A percentile compares a stretch with the other conserved stretches of the same genome.
phyloP scores from a whole-genome alignment of 129 eudicot genomes.

The Flaveria bidentis region DNA sequence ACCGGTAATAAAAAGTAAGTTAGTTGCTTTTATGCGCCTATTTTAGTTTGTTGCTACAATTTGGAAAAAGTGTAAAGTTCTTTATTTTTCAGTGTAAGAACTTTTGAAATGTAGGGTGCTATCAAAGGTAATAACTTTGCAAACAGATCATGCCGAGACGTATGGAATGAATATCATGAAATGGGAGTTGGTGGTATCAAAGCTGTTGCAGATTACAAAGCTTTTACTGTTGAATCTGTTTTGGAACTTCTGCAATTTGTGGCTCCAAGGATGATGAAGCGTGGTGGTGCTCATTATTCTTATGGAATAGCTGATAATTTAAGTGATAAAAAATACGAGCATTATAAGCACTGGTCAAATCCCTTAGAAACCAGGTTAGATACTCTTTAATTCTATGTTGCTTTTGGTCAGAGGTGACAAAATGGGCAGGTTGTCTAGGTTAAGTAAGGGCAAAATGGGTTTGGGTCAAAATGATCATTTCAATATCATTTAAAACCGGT shows the following conservation, averaged over 20 bases:
- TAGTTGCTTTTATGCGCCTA: not conserved
- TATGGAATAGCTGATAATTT: constrained; percentile 18
- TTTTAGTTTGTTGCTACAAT: not conserved
- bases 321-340: constrained; percentile 6
- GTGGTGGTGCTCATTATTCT: constrained; percentile 17
- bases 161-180: constrained; percentile 86
- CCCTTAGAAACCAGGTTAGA: constrained; percentile 59
- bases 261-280: constrained; percentile 20
- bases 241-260: constrained; percentile 17
- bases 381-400: not conserved
- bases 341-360: constrained; percentile 34
- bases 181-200: constrained; percentile 73
- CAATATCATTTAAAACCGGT: not conserved
- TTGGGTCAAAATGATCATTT: not conserved
- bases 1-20: too few species aligned
- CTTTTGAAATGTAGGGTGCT: constrained; percentile 52
- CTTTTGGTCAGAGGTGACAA: constrained; percentile 5
- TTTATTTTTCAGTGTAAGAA: not conserved
- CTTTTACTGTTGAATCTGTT: constrained; percentile 39
- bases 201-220: constrained; percentile 84
- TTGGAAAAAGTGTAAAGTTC: not conserved
- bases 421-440: not conserved
- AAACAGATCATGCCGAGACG: constrained; percentile 65
- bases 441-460: not conserved
- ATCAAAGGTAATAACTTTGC: constrained; percentile 63